Base-by-base conservation (phyloP, 1,284 basidiomycete species). In the Agaricales sp. region DNA sequence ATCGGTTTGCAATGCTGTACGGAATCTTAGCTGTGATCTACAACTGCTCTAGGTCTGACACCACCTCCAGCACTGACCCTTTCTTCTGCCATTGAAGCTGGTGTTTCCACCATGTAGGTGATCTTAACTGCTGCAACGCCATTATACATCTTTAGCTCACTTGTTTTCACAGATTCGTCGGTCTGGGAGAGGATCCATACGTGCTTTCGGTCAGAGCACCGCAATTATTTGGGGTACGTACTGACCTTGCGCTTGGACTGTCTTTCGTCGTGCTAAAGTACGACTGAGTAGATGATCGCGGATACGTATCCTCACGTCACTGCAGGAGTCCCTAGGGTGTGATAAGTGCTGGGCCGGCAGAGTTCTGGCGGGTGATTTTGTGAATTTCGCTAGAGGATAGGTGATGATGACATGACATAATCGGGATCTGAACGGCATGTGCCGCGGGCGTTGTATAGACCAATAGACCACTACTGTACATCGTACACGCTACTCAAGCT, bases 141-240 rank as follows among this genome's bases (percentile, higher is more conserved):
- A 45, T 25, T 12, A 43, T 49, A n/a, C 23, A 20, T 4, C n/a
- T n/a, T n/a, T n/a, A n/a, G n/a, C n/a, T n/a, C n/a, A 8, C 21
- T 18, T 21, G 20, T 47, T 18, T 46, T 47, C 51, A 14, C 51
- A 85, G 82, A 51, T 92, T 91, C 59, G 88, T 92, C 24, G 87
- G 87, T 3, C 70, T 91, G 4, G 87, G 78, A 47, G 88, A 91
- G 64, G 85, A 91, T 60, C 87, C 87, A 1, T 78, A 86, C 56
- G 74, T 87, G 11, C 68, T 92, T 37, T 82, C 81, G 2, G 70
- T 80, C 43, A 75, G 89, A 43, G 82, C 86, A 19, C 89, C 89
- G 1, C 77, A 71, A 23, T 67, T 92, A 22, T 87, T 87, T 58
- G 66, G 63, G 38, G 82, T 83, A 41, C 16, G 39, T 41, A 8